Percentiles rank a stretch among this genome's conserved stretches.
phyloP scores from a whole-genome alignment of 768 basidiomycete genomes.

The Xerocomellus intermedius region DNA sequence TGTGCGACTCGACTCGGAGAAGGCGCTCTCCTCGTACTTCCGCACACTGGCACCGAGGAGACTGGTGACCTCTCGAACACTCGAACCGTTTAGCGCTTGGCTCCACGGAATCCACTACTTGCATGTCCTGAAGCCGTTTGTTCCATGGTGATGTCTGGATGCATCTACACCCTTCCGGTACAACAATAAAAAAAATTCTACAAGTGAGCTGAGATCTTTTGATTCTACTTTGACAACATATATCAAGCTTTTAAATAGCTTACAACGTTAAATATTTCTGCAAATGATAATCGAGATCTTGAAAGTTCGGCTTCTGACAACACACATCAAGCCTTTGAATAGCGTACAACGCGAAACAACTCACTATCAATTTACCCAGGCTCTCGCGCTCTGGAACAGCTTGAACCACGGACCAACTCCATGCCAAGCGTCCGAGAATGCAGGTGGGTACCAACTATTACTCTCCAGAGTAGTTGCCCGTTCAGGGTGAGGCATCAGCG shows the following conservation, averaged over 20 bases:
- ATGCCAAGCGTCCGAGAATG: slow-evolving; percentile 57
- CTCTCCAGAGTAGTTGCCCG: slow-evolving; percentile 75
- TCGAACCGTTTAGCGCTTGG: no score
- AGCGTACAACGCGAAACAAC: neutral
- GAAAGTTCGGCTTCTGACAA: neutral
- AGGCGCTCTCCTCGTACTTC: no score
- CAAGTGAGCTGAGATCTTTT: neutral
- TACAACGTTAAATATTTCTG: slow-evolving; percentile 5
- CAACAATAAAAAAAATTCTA: neutral
- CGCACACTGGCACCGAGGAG: no score
- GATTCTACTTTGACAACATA: neutral
- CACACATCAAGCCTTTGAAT: slow-evolving; percentile 28
- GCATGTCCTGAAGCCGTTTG: neutral
- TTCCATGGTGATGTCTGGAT: neutral
- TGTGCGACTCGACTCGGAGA: no score
- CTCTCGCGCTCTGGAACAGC: slow-evolving; percentile 88
- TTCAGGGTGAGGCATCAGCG: slow-evolving; percentile 98
- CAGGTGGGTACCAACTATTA: slow-evolving; percentile 87
- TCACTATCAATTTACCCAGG: slow-evolving; percentile 46
- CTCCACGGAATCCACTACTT: neutral
- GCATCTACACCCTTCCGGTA: neutral
- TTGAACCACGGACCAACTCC: slow-evolving; percentile 92
- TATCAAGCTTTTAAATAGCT: neutral
- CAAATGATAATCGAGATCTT: neutral
- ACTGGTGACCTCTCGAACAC: no score